Base-by-base conservation (phyloP, 116 monocot genomes). In the Phalaenopsis hybrid region DNA sequence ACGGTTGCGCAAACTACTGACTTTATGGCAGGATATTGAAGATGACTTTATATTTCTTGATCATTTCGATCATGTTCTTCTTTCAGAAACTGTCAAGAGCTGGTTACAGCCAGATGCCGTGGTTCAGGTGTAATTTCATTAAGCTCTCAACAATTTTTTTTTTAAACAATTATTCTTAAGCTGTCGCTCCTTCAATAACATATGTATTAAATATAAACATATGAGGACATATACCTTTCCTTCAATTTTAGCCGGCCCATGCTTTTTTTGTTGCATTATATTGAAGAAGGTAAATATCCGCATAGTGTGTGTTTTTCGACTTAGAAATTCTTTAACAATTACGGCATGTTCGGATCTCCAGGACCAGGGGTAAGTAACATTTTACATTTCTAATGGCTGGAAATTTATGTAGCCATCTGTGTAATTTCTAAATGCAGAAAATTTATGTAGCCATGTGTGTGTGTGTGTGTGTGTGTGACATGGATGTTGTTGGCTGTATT, bases 21-120 rank as follows among this genome's bases (percentile, higher is more conserved):
- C 77, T 70, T 86, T 87, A 88, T 65, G 83, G 75, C 77, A 74
- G 72, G 82, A 86, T 6, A 59, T 83, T 83, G 87, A 90, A n/a
- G 79, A 85, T 31, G 34, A 84, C 6, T 58, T 91, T 75, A 41
- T 89, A 10, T 98, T 98, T 88, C 58, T 98, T 57, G 98, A 98
- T 80, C 86, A 93, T 83, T 50, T 97, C 49, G 94, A 97, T 82
- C 91, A 93, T 83, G 85, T 83, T 81, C 88, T 97, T 81, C 82
- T 97, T 28, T 91, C 97, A 58, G 90, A 94, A 50, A 79, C 81
- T 76, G 88, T 89, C 52, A 90, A 80, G 83, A 84, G 65, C 61
- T 89, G 89, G 89, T 80, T 72, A 79, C 79, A 85, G 17, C 94
- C 97, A 83, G 94, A 98, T 85, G 86, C 90, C 4, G 86, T 98